Percentiles rank a stretch among this genome's conserved stretches.
phyloP scores from a whole-genome alignment of 2,329 filamentous ascomycete species.

The Epichloe brachyelytri region DNA sequence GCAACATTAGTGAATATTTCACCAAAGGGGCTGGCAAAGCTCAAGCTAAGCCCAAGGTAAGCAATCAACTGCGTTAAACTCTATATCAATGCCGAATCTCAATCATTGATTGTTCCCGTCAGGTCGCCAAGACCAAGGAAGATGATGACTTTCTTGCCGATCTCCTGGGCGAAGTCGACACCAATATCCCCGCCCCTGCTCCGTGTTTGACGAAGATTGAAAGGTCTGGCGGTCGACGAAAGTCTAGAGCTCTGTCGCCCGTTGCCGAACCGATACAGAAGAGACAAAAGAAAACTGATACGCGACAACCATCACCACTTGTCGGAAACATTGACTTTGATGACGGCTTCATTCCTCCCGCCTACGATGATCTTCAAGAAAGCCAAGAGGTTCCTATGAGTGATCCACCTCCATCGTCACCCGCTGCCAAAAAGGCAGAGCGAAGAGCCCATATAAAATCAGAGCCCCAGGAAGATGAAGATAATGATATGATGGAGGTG shows the following conservation, averaged over 20 bases:
- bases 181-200: constrained; percentile 46
- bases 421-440: constrained; percentile 64
- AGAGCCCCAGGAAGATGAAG: constrained; percentile 50
- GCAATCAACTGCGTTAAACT: background rate
- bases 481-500: constrained; percentile 80
- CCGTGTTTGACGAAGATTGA: constrained; percentile 48
- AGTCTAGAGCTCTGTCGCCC: constrained; percentile 69
- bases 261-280: constrained; percentile 44
- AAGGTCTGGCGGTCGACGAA: constrained; percentile 64
- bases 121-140: constrained; percentile 70
- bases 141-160: constrained; percentile 79
- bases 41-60: constrained; percentile 70
- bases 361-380: constrained; percentile 49
- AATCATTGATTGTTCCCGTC: constrained; percentile 3
- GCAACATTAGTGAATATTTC: constrained; percentile 91
- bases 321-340: constrained; percentile 34
- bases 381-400: constrained; percentile 57
- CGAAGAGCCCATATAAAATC: constrained; percentile 47
- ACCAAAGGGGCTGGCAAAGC: constrained; percentile 56
- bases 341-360: constrained; percentile 42
- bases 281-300: constrained; percentile 41
- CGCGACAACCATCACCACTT: constrained; percentile 32
- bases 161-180: constrained; percentile 78
- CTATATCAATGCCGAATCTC: background rate
- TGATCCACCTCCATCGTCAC: constrained; percentile 77